Evolutionary conservation across 2,329 filamentous ascomycete species (phyloP).

Genomic region (Penicillium sp.): DNA sequence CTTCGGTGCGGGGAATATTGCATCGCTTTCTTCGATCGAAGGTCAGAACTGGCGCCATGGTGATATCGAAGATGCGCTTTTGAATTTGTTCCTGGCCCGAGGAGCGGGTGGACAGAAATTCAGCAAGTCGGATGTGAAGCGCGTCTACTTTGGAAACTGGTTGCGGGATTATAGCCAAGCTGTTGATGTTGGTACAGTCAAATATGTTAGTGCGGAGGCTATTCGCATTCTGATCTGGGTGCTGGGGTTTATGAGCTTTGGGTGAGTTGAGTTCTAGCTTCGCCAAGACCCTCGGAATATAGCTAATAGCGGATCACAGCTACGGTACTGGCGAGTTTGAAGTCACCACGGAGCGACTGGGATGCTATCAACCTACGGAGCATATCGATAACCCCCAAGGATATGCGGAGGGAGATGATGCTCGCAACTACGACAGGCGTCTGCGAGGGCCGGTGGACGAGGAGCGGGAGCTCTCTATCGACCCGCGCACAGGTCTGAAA

Average conservation of each 20-base stretch:
- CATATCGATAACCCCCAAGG: constrained; percentile 79
- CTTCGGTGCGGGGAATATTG: constrained; percentile 88
- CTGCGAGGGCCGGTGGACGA: constrained; percentile 83
- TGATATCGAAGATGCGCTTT: constrained; percentile 88
- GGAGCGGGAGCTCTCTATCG: constrained; percentile 72
- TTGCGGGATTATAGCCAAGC: constrained; percentile 90
- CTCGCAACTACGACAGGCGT: constrained; percentile 74
- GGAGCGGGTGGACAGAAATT: constrained; percentile 75
- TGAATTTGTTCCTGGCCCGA: constrained; percentile 67
- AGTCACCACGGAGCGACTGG: constrained; percentile 74
- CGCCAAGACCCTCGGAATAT: not conserved
- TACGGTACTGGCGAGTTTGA: constrained; percentile 78
- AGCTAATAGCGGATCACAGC: constrained; percentile 13
- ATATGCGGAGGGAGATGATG: constrained; percentile 87
- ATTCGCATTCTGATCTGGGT: constrained; percentile 88
- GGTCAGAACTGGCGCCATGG: constrained; percentile 87
- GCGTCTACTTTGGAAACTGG: constrained; percentile 97
- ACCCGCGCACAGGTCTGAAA: constrained; percentile 74
- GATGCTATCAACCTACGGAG: constrained; percentile 78
- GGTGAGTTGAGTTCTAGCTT: constrained; percentile 50
- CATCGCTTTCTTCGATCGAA: constrained; percentile 74
- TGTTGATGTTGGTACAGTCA: constrained; percentile 88
- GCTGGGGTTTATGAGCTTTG: constrained; percentile 85
- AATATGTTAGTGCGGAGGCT: constrained; percentile 84
- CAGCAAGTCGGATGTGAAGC: constrained; percentile 79